phyloP scores from a whole-genome alignment of 805 yeast genomes.

The Candida andamanensis region DNA sequence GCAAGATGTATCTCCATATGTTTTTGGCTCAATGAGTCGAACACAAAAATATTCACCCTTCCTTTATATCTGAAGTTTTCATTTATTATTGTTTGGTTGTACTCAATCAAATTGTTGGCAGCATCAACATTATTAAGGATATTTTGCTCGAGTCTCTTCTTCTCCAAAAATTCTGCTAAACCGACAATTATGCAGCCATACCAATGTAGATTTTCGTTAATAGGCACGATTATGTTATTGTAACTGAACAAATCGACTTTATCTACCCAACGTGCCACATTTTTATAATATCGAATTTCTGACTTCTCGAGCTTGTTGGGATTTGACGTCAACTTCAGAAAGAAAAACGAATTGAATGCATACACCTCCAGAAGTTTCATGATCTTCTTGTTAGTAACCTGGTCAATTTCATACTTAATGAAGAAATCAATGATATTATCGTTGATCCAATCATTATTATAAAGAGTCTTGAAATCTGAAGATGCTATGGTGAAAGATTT shows the following conservation, averaged over 20 bases:
- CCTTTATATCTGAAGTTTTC: slow-evolving; percentile 12
- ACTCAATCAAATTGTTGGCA: background rate
- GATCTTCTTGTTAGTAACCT: slow-evolving; percentile 16
- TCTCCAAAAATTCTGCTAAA: slow-evolving; percentile 29
- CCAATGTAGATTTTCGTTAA: slow-evolving; percentile 84
- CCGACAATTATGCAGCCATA: slow-evolving; percentile 69
- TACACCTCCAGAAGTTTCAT: slow-evolving; percentile 39
- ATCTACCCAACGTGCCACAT: slow-evolving; percentile 74
- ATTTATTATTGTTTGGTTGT: slow-evolving; percentile 1
- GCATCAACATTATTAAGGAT: too few relatives aligned
- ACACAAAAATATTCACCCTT: slow-evolving; percentile 43
- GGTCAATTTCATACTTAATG: slow-evolving; percentile 49
- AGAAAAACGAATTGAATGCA: slow-evolving; percentile 81
- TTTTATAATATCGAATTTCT: slow-evolving; percentile 43
- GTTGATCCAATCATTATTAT: slow-evolving; percentile 82
- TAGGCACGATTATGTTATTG: slow-evolving; percentile 68
- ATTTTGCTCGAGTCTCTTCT: background rate
- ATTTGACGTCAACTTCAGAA: slow-evolving; percentile 49
- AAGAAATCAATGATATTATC: slow-evolving; percentile 86
- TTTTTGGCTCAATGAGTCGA: slow-evolving; percentile 71
- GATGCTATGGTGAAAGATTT: slow-evolving; percentile 53
- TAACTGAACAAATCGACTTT: slow-evolving; percentile 55
- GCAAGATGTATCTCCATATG: slow-evolving; percentile 51
- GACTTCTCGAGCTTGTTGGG: slow-evolving; percentile 1
- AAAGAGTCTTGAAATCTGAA: slow-evolving; percentile 73